Percentiles rank a stretch among this genome's conserved stretches.
phyloP scores from a whole-genome alignment of 2,329 filamentous ascomycete species.

The Calonectria hawksworthii region DNA sequence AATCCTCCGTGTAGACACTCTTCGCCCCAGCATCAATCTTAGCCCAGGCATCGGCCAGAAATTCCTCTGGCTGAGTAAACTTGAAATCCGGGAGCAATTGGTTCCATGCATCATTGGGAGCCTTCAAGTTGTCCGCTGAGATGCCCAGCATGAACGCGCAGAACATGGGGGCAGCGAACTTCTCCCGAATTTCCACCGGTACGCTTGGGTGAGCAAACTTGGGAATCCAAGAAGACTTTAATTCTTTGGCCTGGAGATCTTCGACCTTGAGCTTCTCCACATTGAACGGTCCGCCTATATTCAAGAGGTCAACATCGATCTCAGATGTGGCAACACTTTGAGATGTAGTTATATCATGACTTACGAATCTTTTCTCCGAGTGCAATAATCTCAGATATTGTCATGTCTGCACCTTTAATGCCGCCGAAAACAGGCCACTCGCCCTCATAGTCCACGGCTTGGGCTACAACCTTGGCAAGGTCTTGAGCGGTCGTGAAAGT shows the following conservation, averaged over 20 bases:
- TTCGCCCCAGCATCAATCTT: conserved; percentile 23
- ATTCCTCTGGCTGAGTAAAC: conserved; percentile 58
- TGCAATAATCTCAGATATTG: conserved; percentile 52
- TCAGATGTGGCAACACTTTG: background rate
- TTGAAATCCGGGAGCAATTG: conserved; percentile 57
- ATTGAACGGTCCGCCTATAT: conserved; percentile 37
- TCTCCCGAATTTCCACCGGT: conserved; percentile 35
- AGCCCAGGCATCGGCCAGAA: conserved; percentile 51
- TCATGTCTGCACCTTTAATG: conserved; percentile 55
- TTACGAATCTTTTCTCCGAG: conserved; percentile 56
- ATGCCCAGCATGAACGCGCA: conserved; percentile 27
- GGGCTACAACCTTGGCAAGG: conserved; percentile 55
- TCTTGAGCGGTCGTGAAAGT: conserved; percentile 62
- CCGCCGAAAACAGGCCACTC: conserved; percentile 59
- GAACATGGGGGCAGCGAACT: background rate
- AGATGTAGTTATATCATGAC: background rate
- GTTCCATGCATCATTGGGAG: conserved; percentile 61
- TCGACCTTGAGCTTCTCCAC: conserved; percentile 33
- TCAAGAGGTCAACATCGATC: background rate
- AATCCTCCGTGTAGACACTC: background rate
- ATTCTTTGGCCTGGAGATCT: conserved; percentile 36
- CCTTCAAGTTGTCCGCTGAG: conserved; percentile 44
- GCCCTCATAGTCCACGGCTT: conserved; percentile 59
- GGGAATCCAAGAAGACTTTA: conserved; percentile 45
- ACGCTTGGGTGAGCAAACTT: conserved; percentile 34